These are phyloP conservation scores for Neonectria hederae DNA, from an alignment of 2,329 filamentous ascomycete species.

Conservation along the genomic window DNA sequence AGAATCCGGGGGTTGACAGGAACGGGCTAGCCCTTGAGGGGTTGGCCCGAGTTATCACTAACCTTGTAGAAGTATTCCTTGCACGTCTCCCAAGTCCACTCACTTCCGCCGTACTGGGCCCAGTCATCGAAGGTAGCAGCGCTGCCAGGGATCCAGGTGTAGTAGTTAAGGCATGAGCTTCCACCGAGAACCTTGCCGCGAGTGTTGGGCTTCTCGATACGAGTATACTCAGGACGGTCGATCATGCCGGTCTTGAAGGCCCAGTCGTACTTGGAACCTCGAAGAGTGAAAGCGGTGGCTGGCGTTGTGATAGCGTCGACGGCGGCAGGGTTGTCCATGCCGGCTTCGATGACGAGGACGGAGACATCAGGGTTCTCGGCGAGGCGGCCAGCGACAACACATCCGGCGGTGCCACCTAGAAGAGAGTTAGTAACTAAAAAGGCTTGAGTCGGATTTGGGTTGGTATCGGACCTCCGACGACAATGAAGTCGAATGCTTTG, in stretches of 20 bases:
- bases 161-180: constrained; percentile 68
- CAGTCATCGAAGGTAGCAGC: constrained; percentile 71
- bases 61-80: constrained; percentile 62
- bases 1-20: not conserved
- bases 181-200: constrained; percentile 68
- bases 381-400: constrained; percentile 49
- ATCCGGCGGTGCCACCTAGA: constrained; percentile 47
- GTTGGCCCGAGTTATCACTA: not conserved
- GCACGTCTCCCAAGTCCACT: constrained; percentile 63
- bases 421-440: constrained; percentile 1
- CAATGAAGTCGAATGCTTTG: constrained; percentile 22
- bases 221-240: constrained; percentile 66
- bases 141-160: constrained; percentile 69
- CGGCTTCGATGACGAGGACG: constrained; percentile 59
- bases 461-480: constrained; percentile 18
- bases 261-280: constrained; percentile 67
- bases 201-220: constrained; percentile 71
- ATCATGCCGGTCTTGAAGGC: constrained; percentile 70
- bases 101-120: constrained; percentile 76
- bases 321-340: constrained; percentile 57
- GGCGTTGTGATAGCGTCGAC: constrained; percentile 64
- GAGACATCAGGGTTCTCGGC: constrained; percentile 50
- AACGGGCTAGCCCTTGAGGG: not conserved
- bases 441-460: not conserved
- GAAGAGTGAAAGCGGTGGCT: constrained; percentile 61